Evolutionary conservation across 768 basidiomycete species (phyloP).

Genomic region (Amanita exitialis): DNA sequence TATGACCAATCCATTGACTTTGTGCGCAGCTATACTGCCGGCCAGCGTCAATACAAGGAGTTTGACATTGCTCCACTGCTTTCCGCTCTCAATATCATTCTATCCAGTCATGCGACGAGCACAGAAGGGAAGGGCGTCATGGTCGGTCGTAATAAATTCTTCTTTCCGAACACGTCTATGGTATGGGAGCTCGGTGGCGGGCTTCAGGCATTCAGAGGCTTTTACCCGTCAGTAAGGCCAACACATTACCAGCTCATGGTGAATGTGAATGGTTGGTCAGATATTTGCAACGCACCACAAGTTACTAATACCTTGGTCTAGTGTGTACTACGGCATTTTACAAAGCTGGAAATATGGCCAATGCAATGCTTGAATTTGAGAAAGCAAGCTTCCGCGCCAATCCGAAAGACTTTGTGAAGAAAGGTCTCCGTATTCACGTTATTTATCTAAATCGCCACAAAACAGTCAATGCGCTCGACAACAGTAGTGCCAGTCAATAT

Average conservation of each 20-base stretch:
- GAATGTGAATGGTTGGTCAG: conserved; percentile 47
- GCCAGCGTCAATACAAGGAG: conserved; percentile 40
- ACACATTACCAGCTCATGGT: conserved; percentile 49
- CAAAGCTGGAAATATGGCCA: conserved; percentile 51
- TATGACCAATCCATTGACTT: background rate
- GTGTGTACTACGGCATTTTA: conserved; percentile 56
- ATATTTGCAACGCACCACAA: conserved; percentile 2
- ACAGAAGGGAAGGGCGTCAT: conserved; percentile 49
- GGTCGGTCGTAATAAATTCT: conserved; percentile 59
- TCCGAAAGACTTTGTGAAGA: conserved; percentile 43
- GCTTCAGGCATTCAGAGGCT: conserved; percentile 48
- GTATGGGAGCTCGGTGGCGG: conserved; percentile 44
- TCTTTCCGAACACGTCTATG: conserved; percentile 41
- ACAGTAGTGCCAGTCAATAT: conserved; percentile 35
- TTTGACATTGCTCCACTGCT: conserved; percentile 51
- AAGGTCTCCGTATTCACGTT: conserved; percentile 43
- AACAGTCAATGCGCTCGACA: conserved; percentile 48
- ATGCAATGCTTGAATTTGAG: conserved; percentile 46
- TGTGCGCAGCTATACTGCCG: conserved; percentile 36
- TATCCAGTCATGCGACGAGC: conserved; percentile 45
- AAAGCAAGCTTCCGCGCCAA: conserved; percentile 50
- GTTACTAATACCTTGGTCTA: conserved; percentile 10
- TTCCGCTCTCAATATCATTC: conserved; percentile 55
- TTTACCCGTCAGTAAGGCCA: conserved; percentile 51
- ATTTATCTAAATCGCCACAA: conserved; percentile 22